These are phyloP conservation scores for Avicennia marina DNA, from an alignment of 257 asterid species.

Conservation along the genomic window DNA sequence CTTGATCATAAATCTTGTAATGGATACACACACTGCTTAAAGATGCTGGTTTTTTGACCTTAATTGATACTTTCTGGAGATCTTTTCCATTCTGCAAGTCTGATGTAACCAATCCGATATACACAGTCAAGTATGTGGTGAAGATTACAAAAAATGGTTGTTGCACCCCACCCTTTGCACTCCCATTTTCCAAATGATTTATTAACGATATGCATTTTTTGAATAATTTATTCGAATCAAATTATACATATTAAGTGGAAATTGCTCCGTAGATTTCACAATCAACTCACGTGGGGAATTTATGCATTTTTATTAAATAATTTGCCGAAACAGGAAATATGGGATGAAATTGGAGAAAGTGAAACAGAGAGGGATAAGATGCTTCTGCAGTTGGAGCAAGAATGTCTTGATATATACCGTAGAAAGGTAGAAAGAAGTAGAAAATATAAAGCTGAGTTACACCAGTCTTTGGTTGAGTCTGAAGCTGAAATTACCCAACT, in stretches of 20 bases:
- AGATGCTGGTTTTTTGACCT: not conserved
- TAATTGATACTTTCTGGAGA: not conserved
- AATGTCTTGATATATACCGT: constrained; percentile 70
- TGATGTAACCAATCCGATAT: too few species aligned
- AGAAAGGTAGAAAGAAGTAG: constrained; percentile 61
- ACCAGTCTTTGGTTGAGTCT: constrained; percentile 48
- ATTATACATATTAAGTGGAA: not conserved
- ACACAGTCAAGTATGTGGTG: too few species aligned
- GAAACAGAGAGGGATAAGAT: constrained; percentile 63
- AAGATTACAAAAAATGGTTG: too few species aligned
- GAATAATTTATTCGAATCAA: too few species aligned
- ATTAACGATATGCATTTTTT: too few species aligned
- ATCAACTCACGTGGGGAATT: not conserved
- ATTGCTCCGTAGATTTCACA: not conserved
- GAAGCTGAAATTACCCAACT: constrained; percentile 61
- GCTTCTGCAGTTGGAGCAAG: constrained; percentile 80
- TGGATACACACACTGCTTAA: not conserved
- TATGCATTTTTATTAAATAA: not conserved
- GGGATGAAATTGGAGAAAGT: constrained; percentile 79
- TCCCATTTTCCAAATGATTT: too few species aligned
- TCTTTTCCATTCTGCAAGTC: too few species aligned
- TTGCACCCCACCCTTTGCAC: too few species aligned
- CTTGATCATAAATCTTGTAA: not conserved
- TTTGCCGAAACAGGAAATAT: constrained; percentile 43
- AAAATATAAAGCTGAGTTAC: constrained; percentile 55